These are phyloP conservation scores for Medicago lupulina DNA, from an alignment of 306 rosid genomes.

Conservation along the genomic window DNA sequence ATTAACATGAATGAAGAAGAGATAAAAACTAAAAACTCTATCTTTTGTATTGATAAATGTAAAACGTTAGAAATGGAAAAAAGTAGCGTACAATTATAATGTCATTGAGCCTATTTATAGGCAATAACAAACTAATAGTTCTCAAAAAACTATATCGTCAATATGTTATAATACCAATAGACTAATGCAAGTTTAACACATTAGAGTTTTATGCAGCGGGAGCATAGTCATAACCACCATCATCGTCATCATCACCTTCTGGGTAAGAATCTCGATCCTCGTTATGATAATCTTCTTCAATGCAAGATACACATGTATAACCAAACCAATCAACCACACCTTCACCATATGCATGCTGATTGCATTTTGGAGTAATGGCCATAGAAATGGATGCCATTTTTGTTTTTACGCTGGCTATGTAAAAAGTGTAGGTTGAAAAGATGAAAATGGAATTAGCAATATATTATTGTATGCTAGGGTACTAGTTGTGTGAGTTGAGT, in stretches of 20 bases:
- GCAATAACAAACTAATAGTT: too few relatives aligned
- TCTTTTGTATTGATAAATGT: too few relatives aligned
- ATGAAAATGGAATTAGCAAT: neutral
- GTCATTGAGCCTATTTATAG: too few relatives aligned
- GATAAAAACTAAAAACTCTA: too few relatives aligned
- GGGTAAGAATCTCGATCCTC: neutral
- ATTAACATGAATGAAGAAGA: too few relatives aligned
- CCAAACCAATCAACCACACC: neutral
- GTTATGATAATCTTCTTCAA: neutral
- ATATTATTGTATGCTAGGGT: too few relatives aligned
- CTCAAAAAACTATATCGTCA: too few relatives aligned
- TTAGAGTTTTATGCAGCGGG: neutral
- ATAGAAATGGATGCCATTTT: neutral
- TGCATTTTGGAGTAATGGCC: neutral
- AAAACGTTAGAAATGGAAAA: too few relatives aligned
- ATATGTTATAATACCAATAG: neutral
- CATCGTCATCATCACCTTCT: neutral
- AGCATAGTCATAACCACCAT: conserved; percentile 4
- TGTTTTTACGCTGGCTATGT: too few relatives aligned
- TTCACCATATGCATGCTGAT: neutral
- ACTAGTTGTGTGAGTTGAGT: neutral
- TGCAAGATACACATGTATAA: neutral
- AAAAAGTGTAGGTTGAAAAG: neutral
- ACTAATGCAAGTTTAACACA: neutral
- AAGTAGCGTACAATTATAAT: too few relatives aligned